Base-by-base conservation (phyloP, 148 eudicot genomes). In the Chenopodium formosanum region DNA sequence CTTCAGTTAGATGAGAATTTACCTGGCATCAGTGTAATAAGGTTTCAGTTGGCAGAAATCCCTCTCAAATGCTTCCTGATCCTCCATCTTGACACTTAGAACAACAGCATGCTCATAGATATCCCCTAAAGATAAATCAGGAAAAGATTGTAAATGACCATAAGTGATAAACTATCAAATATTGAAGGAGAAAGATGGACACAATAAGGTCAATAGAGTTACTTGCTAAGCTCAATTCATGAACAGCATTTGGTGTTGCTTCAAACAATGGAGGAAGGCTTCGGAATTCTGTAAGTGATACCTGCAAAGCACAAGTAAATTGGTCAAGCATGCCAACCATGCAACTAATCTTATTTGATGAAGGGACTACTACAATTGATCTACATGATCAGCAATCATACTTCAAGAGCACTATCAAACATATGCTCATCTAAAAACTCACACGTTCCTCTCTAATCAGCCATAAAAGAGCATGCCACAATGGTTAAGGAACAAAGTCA, bases 91-190 rank as follows among this genome's bases (percentile, higher is more conserved):
- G 85, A 96, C 99, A 80, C 97, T 91, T 79, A 94, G 81, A 78
- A 96, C 89, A 80, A 94, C 97, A 47, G 98, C 99, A 88, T 94
- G 98, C 88, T 96, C 99, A 80, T 89, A 96, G 63, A 96, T 91
- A 74, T 94, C 98, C 88, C 99, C 99, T 96, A 86, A 78, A 79
- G 34, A 66, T 78, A 40, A 60, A 27, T 66, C 23, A 40, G 34
- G 53, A 52, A 50, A n/a, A 19, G 27, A 44, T 10, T 6, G 44
- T 40, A 40, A 40, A 25, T 29, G 16, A 40, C 19, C 19, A 32
- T 48, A 65, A 79, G 32, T 64, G 67, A 14, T 34, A 31, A 73
- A 52, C 46, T 22, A 58, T 10, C 77, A 72, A 56, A 83, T 40
- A 52, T 47, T 23, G 17, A 67, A 47, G 47, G 62, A 1, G 20